A percentile compares a stretch with the other conserved stretches of the same genome.
phyloP scores from a whole-genome alignment of 2,329 filamentous ascomycete species.

The Trichophyton schoenleinii region DNA sequence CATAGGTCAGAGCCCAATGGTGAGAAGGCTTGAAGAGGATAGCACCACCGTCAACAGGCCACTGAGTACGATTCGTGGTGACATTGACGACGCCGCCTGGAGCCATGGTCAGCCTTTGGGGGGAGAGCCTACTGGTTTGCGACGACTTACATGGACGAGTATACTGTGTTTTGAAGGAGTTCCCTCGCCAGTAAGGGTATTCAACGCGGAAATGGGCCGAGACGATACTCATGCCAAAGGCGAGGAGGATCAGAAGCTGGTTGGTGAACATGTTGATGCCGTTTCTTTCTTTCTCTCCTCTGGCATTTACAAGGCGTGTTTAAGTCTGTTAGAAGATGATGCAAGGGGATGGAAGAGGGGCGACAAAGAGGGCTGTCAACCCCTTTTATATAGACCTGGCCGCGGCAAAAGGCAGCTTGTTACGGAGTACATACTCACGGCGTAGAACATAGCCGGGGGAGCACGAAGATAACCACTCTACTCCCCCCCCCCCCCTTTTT shows the following conservation, averaged over 20 bases:
- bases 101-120: constrained; percentile 2
- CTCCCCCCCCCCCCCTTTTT: no score
- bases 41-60: constrained; percentile 35
- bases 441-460: no score
- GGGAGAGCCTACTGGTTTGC: neutral
- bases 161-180: constrained; percentile 33
- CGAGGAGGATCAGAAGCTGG: neutral
- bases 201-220: constrained; percentile 18
- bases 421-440: no score
- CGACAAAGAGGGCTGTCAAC: no score
- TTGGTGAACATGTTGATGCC: neutral
- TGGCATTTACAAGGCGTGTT: no score
- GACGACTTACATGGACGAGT: constrained; percentile 27
- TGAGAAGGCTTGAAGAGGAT: constrained; percentile 32
- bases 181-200: constrained; percentile 29
- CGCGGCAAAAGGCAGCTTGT: no score
- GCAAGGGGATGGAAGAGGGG: no score
- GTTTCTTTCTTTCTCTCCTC: no score
- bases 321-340: no score
- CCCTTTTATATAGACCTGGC: no score
- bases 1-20: constrained; percentile 33
- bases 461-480: no score
- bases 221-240: constrained; percentile 8
- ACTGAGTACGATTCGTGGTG: constrained; percentile 35
- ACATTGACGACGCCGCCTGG: constrained; percentile 31